Conservation (phyloP, 139 green algal genomes). For the Coelastrella sp. region DNA sequence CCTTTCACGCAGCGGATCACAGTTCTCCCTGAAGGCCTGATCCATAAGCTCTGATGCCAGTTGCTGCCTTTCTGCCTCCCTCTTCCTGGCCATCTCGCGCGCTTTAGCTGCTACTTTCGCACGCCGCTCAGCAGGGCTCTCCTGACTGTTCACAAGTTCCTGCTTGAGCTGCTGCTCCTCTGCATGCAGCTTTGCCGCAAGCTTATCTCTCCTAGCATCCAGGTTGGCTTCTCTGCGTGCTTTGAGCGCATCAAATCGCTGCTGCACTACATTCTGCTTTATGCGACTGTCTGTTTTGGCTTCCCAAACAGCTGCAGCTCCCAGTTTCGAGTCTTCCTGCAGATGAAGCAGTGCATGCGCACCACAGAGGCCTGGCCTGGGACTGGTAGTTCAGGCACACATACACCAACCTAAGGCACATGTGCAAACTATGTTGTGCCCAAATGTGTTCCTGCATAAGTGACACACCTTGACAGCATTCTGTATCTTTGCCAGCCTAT, state of each 20-base stretch:
- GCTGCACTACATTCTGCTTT: constrained; percentile 44
- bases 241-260: constrained; percentile 60
- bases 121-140: constrained; percentile 69
- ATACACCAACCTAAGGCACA: not conserved
- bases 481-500: constrained; percentile 57
- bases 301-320: constrained; percentile 46
- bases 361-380: not conserved
- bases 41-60: constrained; percentile 56
- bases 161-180: constrained; percentile 91
- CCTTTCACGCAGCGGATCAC: constrained; percentile 65
- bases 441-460: not conserved
- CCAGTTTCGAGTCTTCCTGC: constrained; percentile 47
- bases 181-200: constrained; percentile 72
- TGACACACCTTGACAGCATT: constrained; percentile 44
- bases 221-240: constrained; percentile 49
- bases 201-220: constrained; percentile 52
- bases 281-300: constrained; percentile 50
- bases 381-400: constrained; percentile 2
- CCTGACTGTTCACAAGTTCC: constrained; percentile 67
- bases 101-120: constrained; percentile 64
- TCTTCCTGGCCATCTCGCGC: constrained; percentile 49
- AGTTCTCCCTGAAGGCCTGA: constrained; percentile 73
- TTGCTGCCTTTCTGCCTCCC: constrained; percentile 66
- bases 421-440: too few relatives aligned
- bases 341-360: not conserved